These are phyloP conservation scores for Blastobotrys raffinosifermentans DNA, from an alignment of 1,139 yeast genomes.

Conservation along the genomic window DNA sequence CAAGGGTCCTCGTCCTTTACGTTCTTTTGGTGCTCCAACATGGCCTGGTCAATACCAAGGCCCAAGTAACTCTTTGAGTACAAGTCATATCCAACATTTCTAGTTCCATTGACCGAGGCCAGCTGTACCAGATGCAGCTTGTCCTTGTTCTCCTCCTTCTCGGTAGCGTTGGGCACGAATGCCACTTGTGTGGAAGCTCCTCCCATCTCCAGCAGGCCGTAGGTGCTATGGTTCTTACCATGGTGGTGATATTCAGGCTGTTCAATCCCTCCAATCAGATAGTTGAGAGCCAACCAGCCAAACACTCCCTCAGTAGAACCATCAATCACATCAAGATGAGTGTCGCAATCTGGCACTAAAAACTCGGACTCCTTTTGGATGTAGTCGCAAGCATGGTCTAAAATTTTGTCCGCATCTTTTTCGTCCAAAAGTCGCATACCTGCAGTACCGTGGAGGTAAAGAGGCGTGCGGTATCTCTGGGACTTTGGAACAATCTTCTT, in stretches of 20 bases:
- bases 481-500: conserved; percentile 54
- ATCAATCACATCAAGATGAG: conserved; percentile 61
- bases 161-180: conserved; percentile 61
- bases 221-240: conserved; percentile 52
- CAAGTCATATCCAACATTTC: conserved; percentile 39
- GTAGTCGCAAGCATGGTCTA: conserved; percentile 52
- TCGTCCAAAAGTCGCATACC: conserved; percentile 66
- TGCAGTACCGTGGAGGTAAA: conserved; percentile 74
- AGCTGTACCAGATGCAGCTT: conserved; percentile 49
- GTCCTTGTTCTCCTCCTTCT: conserved; percentile 48
- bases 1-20: conserved; percentile 41
- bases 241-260: conserved; percentile 43
- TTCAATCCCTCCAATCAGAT: conserved; percentile 56
- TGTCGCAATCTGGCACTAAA: conserved; percentile 44
- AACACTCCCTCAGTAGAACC: conserved; percentile 78
- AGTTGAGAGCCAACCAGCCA: conserved; percentile 77
- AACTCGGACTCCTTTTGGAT: conserved; percentile 50
- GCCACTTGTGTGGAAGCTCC: conserved; percentile 86
- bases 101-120: conserved; percentile 23
- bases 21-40: conserved; percentile 31
- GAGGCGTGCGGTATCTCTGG: conserved; percentile 67
- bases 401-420: conserved; percentile 45
- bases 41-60: conserved; percentile 70
- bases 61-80: conserved; percentile 68
- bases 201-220: conserved; percentile 80